Evolutionary conservation across 768 basidiomycete species (phyloP).

Genomic region (Nidularia pulvinata): DNA sequence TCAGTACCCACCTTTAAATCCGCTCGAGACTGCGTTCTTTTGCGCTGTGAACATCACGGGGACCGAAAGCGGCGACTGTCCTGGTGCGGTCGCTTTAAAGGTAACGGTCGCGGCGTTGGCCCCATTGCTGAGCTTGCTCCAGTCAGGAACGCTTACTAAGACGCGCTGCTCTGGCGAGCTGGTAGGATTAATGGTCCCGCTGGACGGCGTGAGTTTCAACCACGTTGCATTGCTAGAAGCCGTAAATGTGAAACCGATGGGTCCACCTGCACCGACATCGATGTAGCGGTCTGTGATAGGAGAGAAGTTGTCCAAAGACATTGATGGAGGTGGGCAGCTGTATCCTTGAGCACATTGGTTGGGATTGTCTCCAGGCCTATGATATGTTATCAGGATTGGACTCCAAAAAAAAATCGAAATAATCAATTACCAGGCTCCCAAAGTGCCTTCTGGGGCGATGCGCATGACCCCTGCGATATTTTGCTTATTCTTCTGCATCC

Average conservation of each 20-base stretch:
- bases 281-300: slow-evolving; percentile 53
- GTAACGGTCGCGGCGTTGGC: slow-evolving; percentile 34
- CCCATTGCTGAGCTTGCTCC: slow-evolving; percentile 44
- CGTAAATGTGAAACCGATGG: slow-evolving; percentile 54
- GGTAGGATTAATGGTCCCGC: slow-evolving; percentile 46
- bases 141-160: slow-evolving; percentile 52
- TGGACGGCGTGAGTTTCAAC: slow-evolving; percentile 43
- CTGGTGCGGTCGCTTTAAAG: slow-evolving; percentile 42
- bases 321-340: slow-evolving; percentile 45
- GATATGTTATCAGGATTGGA: background rate
- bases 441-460: slow-evolving; percentile 57
- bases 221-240: slow-evolving; percentile 48
- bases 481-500: slow-evolving; percentile 54
- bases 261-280: slow-evolving; percentile 63
- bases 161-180: slow-evolving; percentile 50
- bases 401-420: background rate
- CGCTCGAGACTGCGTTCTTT: slow-evolving; percentile 33
- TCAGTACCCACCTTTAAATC: slow-evolving; percentile 43
- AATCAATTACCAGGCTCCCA: slow-evolving; percentile 53
- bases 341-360: slow-evolving; percentile 52
- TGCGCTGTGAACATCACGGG: slow-evolving; percentile 30
- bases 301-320: slow-evolving; percentile 58
- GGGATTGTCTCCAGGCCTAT: slow-evolving; percentile 67
- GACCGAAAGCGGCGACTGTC: slow-evolving; percentile 30
- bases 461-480: slow-evolving; percentile 65